Evolutionary conservation across 2,329 filamentous ascomycete genomes (phyloP), one percentile per base, ranked within the genome.

Genomic region (Didymellaceae sp.): DNA sequence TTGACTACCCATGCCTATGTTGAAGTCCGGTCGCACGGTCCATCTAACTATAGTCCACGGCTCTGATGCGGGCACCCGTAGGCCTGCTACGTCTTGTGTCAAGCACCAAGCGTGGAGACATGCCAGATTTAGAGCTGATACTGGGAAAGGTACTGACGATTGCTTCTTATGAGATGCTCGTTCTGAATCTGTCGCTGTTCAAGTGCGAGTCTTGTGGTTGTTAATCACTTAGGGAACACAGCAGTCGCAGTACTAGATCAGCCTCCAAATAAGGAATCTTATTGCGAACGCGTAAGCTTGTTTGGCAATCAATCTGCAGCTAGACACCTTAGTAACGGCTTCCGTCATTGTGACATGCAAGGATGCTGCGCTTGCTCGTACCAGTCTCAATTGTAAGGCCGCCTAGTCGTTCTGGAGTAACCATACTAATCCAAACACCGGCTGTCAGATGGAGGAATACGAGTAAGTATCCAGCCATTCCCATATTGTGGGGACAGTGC

Each of bases 271-370:
- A 22, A 13, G 30, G 9, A 10, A n/a, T n/a, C 11, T 5, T 39
- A n/a, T 25, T 18, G 17, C 18, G 28, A 57, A 62, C 66, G 66
- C 63, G 66, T 70, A 59, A 69, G 65, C 68, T 47, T 49, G 32
- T 55, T 30, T 60, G 54, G 50, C 47, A 62, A 59, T 30, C 52
- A 52, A 45, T 35, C 45, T 68, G 62, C 66, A 62, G 56, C 28
- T 49, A 34, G 48, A 55, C 26, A 25, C 45, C 50, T 62, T 59
- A 54, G 54, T 59, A 53, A 45, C 30, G 32, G 42, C 34, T 17
- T 30, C 45, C 41, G 46, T 54, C 41, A 54, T 45, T 54, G 55
- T 57, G 41, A 50, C 48, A 58, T 52, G 40, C 45, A 51, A 41
- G 37, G 31, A 39, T 25, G 39, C 28, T 55, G 49, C 51, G 53